These are phyloP conservation scores for Cyberlindnera amylophila DNA, from an alignment of 805 yeast species.

Conservation along the genomic window DNA sequence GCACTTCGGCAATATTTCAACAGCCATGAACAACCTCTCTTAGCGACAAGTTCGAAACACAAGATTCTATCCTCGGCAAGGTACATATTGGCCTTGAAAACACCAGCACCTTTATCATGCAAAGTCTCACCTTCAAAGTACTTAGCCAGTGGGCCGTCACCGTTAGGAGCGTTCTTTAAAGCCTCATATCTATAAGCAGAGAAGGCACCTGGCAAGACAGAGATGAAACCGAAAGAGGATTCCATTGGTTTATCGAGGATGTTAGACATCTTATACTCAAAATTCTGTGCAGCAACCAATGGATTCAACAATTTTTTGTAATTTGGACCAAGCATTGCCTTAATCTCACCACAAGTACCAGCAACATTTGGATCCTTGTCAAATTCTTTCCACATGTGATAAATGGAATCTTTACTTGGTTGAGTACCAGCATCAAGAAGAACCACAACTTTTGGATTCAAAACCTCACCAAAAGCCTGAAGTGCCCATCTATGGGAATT, in stretches of 20 bases:
- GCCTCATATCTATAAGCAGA: conserved; percentile 91
- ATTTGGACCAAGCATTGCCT: conserved; percentile 70
- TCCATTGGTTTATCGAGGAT: conserved; percentile 95
- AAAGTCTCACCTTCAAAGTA: conserved; percentile 91
- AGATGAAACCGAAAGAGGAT: conserved; percentile 88
- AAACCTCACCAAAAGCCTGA: conserved; percentile 81
- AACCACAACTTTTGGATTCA: conserved; percentile 80
- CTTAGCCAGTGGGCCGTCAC: conserved; percentile 81
- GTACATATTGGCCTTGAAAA: conserved; percentile 94
- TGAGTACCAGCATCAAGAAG: conserved; percentile 93
- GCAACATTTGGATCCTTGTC: conserved; percentile 74
- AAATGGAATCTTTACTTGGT: conserved; percentile 80
- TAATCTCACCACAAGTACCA: conserved; percentile 98
- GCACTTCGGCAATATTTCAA: conserved; percentile 85
- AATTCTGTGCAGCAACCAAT: conserved; percentile 91
- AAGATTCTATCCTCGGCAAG: conserved; percentile 94
- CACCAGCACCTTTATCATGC: conserved; percentile 62
- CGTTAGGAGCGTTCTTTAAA: conserved; percentile 58
- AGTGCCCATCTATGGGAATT: conserved; percentile 97
- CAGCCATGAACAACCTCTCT: conserved; percentile 66
- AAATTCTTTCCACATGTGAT: conserved; percentile 87
- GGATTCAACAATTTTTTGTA: conserved; percentile 67
- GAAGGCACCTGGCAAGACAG: conserved; percentile 95
- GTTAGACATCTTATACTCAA: conserved; percentile 94
- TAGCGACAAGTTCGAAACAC: conserved; percentile 94